Evolutionary conservation across 345 rosid species (phyloP), one percentile per base, ranked within the genome.

Genomic region (Arabis hirsuta): DNA sequence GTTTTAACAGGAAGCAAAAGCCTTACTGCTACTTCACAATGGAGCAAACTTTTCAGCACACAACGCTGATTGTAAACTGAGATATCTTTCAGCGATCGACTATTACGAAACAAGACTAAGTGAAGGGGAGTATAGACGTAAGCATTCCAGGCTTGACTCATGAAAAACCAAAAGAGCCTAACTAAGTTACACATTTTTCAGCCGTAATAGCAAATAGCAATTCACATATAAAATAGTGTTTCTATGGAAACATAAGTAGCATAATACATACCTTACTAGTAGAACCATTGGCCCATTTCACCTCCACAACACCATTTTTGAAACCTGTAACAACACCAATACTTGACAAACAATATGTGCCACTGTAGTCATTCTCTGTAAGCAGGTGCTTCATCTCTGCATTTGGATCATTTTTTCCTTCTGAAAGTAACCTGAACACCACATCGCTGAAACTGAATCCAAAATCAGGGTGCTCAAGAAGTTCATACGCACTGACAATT

Each of bases 401-500:
- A 64, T 48, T 69, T 48, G 61, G 24, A 69, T 55, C 16, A 48
- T 1, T 48, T 29, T 56, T 70, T 45, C 55, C 66, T 63, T 70
- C 55, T 20, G 80, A 43, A 50, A 34, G 31, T 61, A 71, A 64
- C 67, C 76, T 89, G 57, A 91, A 82, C 48, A 95, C 99, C 20
- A 89, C 74, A 76, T 91, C 99, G 5, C 92, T 86, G 42, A 65
- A 87, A 79, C 84, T 81, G 76, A 67, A 91, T 56, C 84, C 82
- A 71, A 78, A 90, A 62, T 91, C 90, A 13, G 96, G 97, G 76
- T 95, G 96, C 69, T 91, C 99, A 54, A 83, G 82, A 27, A 95
- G 83, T 73, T 91, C 99, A 67, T 91, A 95, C 6, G 90, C 87
- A 72, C 99, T 90, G 65, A 88, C 80, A 71, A 77, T 84, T 76